A percentile compares a stretch with the other conserved stretches of the same genome.
phyloP scores from a whole-genome alignment of 225 moss, liverwort and hornwort species.

The Thuidium tamariscinum region DNA sequence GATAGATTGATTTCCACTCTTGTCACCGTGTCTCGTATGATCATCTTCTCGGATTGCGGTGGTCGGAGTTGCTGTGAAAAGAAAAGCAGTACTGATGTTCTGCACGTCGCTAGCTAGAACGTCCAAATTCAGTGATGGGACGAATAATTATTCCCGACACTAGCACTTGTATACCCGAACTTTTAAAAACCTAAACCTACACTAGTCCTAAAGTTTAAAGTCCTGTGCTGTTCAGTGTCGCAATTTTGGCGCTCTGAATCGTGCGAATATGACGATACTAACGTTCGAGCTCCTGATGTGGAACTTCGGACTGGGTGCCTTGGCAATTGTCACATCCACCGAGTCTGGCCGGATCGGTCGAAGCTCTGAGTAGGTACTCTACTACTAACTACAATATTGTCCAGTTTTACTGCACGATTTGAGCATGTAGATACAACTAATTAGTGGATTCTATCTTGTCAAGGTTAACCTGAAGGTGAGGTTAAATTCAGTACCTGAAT shows the following conservation, averaged over 20 bases:
- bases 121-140: neutral
- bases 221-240: neutral
- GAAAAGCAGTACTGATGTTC: no score
- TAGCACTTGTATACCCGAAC: neutral
- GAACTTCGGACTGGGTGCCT: neutral
- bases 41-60: neutral
- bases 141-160: neutral
- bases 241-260: neutral
- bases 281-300: neutral
- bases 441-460: neutral
- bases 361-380: neutral
- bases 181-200: neutral
- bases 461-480: neutral
- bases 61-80: neutral
- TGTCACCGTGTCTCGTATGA: neutral
- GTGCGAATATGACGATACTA: neutral
- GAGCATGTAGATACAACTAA: neutral
- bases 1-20: neutral
- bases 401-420: neutral
- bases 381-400: no score
- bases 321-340: neutral
- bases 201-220: neutral
- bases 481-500: neutral
- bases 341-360: neutral
- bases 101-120: neutral